Conservation (phyloP, 2,329 filamentous ascomycete species). For the Fusarium avenaceum region DNA sequence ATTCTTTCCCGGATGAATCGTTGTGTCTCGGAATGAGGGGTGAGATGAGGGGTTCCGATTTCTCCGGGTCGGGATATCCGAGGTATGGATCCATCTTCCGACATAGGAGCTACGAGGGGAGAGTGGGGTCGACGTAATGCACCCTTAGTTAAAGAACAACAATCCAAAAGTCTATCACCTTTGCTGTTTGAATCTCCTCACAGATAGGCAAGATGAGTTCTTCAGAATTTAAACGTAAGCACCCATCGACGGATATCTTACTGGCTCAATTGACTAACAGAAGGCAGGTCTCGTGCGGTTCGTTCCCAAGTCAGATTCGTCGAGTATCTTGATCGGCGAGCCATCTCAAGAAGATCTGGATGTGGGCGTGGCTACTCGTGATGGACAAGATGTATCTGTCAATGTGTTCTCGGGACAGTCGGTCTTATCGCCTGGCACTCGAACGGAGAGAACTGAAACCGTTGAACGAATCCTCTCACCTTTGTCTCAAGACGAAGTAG, state of each 20-base stretch:
- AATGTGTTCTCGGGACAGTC: neutral
- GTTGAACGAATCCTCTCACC: constrained; percentile 2
- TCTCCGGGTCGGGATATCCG: constrained; percentile 4
- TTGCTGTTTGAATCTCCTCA: neutral
- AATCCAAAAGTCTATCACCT: no score
- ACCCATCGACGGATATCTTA: accelerated
- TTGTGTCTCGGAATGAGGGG: constrained; percentile 5
- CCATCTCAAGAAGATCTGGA: neutral
- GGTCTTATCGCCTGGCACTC: neutral
- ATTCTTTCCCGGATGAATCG: neutral
- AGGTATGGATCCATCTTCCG: constrained; percentile 1
- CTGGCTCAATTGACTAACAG: neutral
- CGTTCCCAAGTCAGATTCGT: constrained; percentile 10
- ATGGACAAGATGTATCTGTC: neutral
- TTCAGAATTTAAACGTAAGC: constrained; percentile 12
- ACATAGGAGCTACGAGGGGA: constrained; percentile 8
- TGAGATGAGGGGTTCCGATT: constrained; percentile 1
- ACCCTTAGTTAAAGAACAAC: neutral
- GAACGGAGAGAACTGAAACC: neutral
- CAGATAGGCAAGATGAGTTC: neutral
- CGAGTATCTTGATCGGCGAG: constrained; percentile 8
- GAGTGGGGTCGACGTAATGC: neutral
- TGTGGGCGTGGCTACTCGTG: neutral
- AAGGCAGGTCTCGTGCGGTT: constrained; percentile 13
- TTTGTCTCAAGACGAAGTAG: constrained; percentile 5